These are phyloP conservation scores for Pythium biforme DNA, from an alignment of 352 stramenopile species.

Conservation along the genomic window DNA sequence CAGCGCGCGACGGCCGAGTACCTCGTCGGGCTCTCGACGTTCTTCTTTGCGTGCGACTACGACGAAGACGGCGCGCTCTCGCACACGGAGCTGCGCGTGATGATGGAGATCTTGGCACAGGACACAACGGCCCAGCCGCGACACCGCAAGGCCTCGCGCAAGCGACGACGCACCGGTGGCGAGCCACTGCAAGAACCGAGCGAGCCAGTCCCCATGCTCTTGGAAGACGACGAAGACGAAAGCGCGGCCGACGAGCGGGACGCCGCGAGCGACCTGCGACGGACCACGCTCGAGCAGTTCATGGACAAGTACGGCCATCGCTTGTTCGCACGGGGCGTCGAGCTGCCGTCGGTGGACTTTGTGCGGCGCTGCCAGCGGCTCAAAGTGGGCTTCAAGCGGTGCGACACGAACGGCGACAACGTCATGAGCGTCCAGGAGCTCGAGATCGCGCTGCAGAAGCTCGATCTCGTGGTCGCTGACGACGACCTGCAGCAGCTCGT, in stretches of 20 bases:
- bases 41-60: slow-evolving; percentile 19
- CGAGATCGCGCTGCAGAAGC: slow-evolving; percentile 20
- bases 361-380: slow-evolving; percentile 3
- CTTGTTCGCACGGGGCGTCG: neutral
- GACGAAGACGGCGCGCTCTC: slow-evolving; percentile 12
- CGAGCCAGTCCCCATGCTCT: neutral
- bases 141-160: neutral
- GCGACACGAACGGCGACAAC: slow-evolving; percentile 18
- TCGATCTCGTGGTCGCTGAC: slow-evolving; percentile 16
- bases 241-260: neutral
- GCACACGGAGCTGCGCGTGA: neutral
- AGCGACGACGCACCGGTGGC: neutral
- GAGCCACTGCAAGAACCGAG: neutral
- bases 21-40: slow-evolving; percentile 8
- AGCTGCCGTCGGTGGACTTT: slow-evolving; percentile 11
- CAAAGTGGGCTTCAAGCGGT: slow-evolving; percentile 13
- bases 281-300: slow-evolving; percentile 7
- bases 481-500: slow-evolving; percentile 6
- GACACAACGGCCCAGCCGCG: neutral
- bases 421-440: slow-evolving; percentile 15
- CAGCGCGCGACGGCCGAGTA: slow-evolving; percentile 12
- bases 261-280: neutral
- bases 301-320: slow-evolving; percentile 4
- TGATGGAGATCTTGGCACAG: slow-evolving; percentile 10
- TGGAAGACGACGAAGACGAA: neutral